phyloP scores from a whole-genome alignment of 2,329 filamentous ascomycete species.

The Salinomyces thailandicus region DNA sequence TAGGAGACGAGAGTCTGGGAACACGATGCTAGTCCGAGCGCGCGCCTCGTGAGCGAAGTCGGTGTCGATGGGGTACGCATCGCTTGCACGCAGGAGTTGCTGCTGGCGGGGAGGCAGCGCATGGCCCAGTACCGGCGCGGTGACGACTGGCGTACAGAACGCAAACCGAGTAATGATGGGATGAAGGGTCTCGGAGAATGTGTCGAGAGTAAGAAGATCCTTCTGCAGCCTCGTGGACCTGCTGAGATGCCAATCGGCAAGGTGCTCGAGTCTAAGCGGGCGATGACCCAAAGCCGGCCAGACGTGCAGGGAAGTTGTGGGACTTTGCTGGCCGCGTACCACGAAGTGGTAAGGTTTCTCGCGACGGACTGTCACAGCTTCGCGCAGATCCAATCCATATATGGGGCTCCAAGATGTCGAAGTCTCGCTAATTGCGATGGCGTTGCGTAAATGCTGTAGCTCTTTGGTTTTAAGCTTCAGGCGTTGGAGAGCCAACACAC shows the following conservation, averaged over 20 bases:
- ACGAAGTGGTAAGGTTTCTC: slow-evolving; percentile 10
- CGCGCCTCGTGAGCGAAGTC: slow-evolving; percentile 92
- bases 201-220: slow-evolving; percentile 51
- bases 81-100: slow-evolving; percentile 15
- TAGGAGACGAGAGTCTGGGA: slow-evolving; percentile 88
- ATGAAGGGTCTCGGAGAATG: slow-evolving; percentile 63
- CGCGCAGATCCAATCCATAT: slow-evolving; percentile 22
- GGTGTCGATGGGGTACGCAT: slow-evolving; percentile 34
- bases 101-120: slow-evolving; percentile 17
- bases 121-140: slow-evolving; percentile 44
- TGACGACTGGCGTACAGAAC: slow-evolving; percentile 81
- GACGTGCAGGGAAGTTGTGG: slow-evolving; percentile 8
- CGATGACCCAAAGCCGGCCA: slow-evolving; percentile 13
- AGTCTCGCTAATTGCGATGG: slow-evolving; percentile 18
- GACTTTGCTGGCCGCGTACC: background rate
- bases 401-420: slow-evolving; percentile 13
- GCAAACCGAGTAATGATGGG: slow-evolving; percentile 75
- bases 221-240: slow-evolving; percentile 16
- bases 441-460: slow-evolving; percentile 19
- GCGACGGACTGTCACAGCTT: slow-evolving; percentile 17
- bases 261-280: slow-evolving; percentile 18
- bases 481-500: slow-evolving; percentile 17
- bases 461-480: slow-evolving; percentile 15
- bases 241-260: slow-evolving; percentile 16
- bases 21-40: slow-evolving; percentile 87